Percentiles rank a stretch among this genome's conserved stretches.
Conservation (phyloP, 1,284 basidiomycete species). For the Boletellus deceptivus region DNA sequence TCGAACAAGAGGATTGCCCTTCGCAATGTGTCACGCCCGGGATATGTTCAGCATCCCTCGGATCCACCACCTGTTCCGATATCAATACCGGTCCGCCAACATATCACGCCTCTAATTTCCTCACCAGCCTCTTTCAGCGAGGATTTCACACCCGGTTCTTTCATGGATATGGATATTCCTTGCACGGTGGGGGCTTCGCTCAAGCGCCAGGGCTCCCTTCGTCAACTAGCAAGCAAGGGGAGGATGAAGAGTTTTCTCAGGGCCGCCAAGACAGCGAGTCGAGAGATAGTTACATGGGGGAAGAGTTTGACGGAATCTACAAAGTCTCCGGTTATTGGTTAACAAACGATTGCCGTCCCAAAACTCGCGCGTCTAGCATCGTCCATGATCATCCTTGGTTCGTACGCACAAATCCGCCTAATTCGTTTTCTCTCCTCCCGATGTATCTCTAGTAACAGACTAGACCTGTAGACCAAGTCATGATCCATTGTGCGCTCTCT, state of each 20-base stretch:
- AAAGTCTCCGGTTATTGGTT: constrained; percentile 6
- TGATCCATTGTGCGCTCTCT: constrained; percentile 9
- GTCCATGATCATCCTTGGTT: constrained; percentile 8
- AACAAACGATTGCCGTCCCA: background rate
- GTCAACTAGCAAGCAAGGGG: constrained; percentile 9
- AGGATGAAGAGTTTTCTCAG: constrained; percentile 21
- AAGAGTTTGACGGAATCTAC: constrained; percentile 24
- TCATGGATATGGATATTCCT: constrained; percentile 36
- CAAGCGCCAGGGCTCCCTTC: constrained; percentile 16
- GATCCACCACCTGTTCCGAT: constrained; percentile 6
- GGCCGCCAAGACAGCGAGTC: constrained; percentile 28
- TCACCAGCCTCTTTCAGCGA: constrained; percentile 1
- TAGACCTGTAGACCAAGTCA: constrained; percentile 9
- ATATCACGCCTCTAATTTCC: background rate
- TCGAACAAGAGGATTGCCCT: constrained; percentile 5
- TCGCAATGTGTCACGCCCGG: background rate
- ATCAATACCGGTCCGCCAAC: background rate
- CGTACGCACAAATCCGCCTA: constrained; percentile 9
- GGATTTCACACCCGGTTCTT: constrained; percentile 21
- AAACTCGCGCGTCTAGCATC: constrained; percentile 7
- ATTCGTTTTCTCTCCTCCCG: background rate
- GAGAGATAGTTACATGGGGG: constrained; percentile 31
- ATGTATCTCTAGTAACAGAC: constrained; percentile 28
- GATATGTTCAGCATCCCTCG: constrained; percentile 5
- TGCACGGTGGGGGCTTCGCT: constrained; percentile 1